Conservation (phyloP, 1,284 basidiomycete species). For the Irpex sp. region DNA sequence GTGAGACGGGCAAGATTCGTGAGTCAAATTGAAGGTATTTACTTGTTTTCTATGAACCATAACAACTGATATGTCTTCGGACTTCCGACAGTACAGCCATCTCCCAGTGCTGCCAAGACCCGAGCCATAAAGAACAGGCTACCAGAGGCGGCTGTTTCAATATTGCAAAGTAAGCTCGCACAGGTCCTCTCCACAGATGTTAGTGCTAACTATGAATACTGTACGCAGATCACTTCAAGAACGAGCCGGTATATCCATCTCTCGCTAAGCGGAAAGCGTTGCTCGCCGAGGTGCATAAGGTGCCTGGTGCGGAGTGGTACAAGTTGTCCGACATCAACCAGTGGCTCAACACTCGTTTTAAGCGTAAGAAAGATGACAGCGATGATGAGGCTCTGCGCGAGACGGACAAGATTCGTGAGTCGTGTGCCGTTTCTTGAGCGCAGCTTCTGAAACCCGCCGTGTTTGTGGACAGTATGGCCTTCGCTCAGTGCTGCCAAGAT, state of each 20-base stretch:
- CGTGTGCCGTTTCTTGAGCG: background rate
- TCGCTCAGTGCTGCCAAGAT: slow-evolving; percentile 1
- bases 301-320: slow-evolving; percentile 9
- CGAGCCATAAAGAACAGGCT: background rate
- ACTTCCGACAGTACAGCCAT: too few species aligned
- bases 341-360: background rate
- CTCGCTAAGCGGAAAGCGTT: background rate
- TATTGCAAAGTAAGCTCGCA: background rate
- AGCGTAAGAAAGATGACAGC: background rate
- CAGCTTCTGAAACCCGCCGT: background rate
- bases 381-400: background rate
- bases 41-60: too few species aligned
- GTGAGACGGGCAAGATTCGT: too few species aligned
- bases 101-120: too few species aligned
- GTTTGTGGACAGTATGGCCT: slow-evolving; percentile 5
- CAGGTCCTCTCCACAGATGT: too few species aligned
- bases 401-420: slow-evolving; percentile 1
- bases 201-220: background rate
- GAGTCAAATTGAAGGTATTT: too few species aligned
- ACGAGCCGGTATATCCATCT: background rate
- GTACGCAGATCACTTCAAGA: slow-evolving; percentile 2
- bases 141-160: background rate
- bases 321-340: background rate
- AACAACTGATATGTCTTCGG: too few species aligned
- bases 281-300: background rate